Conservation (phyloP, 805 yeast genomes). For the Cyberlindnera americana region DNA sequence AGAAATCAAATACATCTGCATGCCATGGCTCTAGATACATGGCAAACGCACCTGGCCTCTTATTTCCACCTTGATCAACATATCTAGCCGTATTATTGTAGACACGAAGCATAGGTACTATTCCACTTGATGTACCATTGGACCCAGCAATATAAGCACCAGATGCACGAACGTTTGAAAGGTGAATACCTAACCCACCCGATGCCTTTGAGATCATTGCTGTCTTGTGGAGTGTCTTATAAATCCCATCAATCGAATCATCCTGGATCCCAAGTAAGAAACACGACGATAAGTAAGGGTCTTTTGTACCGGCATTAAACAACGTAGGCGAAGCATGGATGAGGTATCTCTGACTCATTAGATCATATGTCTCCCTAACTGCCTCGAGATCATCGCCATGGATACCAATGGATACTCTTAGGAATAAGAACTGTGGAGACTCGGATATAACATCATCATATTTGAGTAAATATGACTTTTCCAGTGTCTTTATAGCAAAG, state of each 20-base stretch:
- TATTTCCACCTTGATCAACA: constrained; percentile 98
- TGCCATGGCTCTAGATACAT: constrained; percentile 97
- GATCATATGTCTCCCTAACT: constrained; percentile 80
- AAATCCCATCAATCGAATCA: constrained; percentile 95
- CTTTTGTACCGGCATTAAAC: constrained; percentile 88
- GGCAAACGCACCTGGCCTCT: constrained; percentile 97
- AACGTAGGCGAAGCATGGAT: constrained; percentile 96
- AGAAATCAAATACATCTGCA: constrained; percentile 80
- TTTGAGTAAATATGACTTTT: constrained; percentile 76
- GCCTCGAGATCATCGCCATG: constrained; percentile 65
- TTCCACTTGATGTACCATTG: constrained; percentile 88
- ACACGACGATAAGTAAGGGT: constrained; percentile 88
- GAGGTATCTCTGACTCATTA: constrained; percentile 83
- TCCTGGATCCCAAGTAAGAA: constrained; percentile 87
- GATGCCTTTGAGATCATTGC: constrained; percentile 93
- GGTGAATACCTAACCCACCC: constrained; percentile 92
- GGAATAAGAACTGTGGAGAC: constrained; percentile 85
- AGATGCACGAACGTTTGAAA: constrained; percentile 82
- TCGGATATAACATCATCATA: constrained; percentile 65
- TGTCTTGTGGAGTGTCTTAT: constrained; percentile 79
- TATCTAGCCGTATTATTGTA: constrained; percentile 95
- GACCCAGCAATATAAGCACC: constrained; percentile 92
- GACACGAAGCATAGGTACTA: constrained; percentile 93
- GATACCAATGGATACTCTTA: constrained; percentile 91
- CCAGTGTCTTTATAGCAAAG: constrained; percentile 91